phyloP scores from a whole-genome alignment of 2,329 filamentous ascomycete genomes.

The Exophiala viscosa region DNA sequence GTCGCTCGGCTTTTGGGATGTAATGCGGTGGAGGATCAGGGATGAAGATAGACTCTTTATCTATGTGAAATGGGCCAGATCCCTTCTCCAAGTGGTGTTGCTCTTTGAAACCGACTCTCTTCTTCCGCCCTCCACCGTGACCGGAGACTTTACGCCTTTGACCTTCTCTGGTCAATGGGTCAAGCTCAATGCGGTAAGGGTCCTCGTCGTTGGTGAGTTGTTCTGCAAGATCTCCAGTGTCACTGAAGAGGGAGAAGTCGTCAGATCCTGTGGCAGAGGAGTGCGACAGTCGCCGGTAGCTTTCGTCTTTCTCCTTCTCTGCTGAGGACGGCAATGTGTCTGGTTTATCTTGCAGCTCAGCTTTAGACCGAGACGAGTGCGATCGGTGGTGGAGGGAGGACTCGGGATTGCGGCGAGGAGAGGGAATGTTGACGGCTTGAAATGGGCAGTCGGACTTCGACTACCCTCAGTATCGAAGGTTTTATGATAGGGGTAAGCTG shows the following conservation, averaged over 20 bases:
- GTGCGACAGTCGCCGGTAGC: conserved; percentile 49
- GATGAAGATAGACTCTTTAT: conserved; percentile 77
- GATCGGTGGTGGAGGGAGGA: conserved; percentile 86
- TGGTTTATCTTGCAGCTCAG: conserved; percentile 36
- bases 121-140: conserved; percentile 30
- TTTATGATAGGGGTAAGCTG: conserved; percentile 1
- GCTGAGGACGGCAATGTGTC: conserved; percentile 39
- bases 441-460: conserved; percentile 66
- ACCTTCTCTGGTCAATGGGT: conserved; percentile 43
- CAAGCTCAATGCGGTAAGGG: conserved; percentile 68
- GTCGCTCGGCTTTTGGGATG: conserved; percentile 64
- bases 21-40: conserved; percentile 63
- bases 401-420: conserved; percentile 61
- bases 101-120: conserved; percentile 26
- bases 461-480: conserved; percentile 51
- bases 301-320: conserved; percentile 46
- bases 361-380: conserved; percentile 45
- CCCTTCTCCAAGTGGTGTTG: conserved; percentile 41
- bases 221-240: conserved; percentile 92
- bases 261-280: conserved; percentile 51
- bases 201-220: conserved; percentile 81
- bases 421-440: conserved; percentile 76
- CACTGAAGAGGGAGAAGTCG: conserved; percentile 81
- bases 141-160: conserved; percentile 33
- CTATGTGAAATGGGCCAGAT: conserved; percentile 37